Evolutionary conservation across 164 flowering plant species (phyloP), one percentile per base, ranked within the genome.

Genomic region (Dillenia suffruticosa): DNA sequence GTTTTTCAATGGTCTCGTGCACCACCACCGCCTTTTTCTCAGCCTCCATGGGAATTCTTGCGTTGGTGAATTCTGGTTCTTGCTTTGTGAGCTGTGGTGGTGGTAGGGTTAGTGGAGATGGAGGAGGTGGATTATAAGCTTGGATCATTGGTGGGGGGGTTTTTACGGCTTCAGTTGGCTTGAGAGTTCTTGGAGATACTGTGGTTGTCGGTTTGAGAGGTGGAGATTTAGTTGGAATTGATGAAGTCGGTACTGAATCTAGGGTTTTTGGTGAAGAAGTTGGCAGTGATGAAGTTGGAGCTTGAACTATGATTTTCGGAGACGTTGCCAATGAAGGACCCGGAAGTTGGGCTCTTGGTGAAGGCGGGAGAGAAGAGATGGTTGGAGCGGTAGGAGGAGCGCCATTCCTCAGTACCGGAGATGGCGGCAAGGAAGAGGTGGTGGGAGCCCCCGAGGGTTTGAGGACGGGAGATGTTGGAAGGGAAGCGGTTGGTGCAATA

Each of bases 21-120:
- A 79, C 79, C 15, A 80, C 60, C 58, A 84, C 75, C 0, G 66
- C 58, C 65, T 84, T 84, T 63, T 80, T 82, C 63, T 82, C 80
- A 0, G 74, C 70, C 64, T 69, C 77, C 2, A 16, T 9, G 2
- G 78, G 82, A 54, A 69, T 59, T 32, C 66, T 75, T 48, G 72
- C 58, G 44, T 67, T 70, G 13, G 45, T 32, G 40, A 32, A 44
- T 4, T 76, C 66, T 0, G 54, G 51, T 8, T 52, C 67, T 1
- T 81, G 49, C 61, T 49, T 69, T 6, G 40, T 32, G 40, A 72
- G 16, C 51, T 70, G 76, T 10, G 87, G 43, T 8, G 86, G 83
- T 0, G 88, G 90, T 0, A 82, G 77, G 43, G 22, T 61, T 5
- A 82, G 54, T 44, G 88, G 82, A 62, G 88, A 80, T n/a, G 83